Base-by-base conservation (phyloP, 2,329 filamentous ascomycete genomes). In the Blastomyces gilchristii region DNA sequence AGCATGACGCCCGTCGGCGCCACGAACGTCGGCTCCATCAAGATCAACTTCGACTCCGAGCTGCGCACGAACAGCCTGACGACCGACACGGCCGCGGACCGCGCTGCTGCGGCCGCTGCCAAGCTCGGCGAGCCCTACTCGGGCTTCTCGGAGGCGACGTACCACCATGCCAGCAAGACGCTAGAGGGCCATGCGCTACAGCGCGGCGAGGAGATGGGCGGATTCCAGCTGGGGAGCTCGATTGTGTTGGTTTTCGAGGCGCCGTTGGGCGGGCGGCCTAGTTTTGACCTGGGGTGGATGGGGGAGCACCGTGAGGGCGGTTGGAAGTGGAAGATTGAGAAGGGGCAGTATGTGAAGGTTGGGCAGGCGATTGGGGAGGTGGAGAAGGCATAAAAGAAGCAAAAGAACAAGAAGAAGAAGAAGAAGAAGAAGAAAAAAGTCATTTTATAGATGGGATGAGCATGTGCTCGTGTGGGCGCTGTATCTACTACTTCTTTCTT, bases 201-300 rank as follows among this genome's bases (percentile, higher is more conserved):
- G 66, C 83, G 89, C 54, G 94, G 94, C 45, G 93, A 97, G 73
- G 94, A 99, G 76, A 97, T 99, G 91, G 94, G 94, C 62, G 95
- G 94, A 0, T 99, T 99, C 78, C 91, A 95, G 79, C 82, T 99
- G 3, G 94, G 94, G 25, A 96, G 91, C 74, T 96, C 93, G 0
- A 87, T 99, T 68, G 94, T 99, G 49, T 80, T 99, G 61, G 91
- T 99, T 0, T 99, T 99, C 72, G 95, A 99, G 77, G 94, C 94
- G 14, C 94, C 94, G 0, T 85, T 87, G 69, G 84, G 84, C 16
- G 71, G 76, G 37, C 73, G 81, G 54, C 80, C 81, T 60, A 83
- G 78, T 67, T 79, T 85, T 52, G 85, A 87, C 68, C 82, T 85
- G 62, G 83, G 85, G 1, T 86, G 83, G 74, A 80, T 80, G 63